Evolutionary conservation across 306 rosid species (phyloP).

Genomic region (Bauhinia variegata): DNA sequence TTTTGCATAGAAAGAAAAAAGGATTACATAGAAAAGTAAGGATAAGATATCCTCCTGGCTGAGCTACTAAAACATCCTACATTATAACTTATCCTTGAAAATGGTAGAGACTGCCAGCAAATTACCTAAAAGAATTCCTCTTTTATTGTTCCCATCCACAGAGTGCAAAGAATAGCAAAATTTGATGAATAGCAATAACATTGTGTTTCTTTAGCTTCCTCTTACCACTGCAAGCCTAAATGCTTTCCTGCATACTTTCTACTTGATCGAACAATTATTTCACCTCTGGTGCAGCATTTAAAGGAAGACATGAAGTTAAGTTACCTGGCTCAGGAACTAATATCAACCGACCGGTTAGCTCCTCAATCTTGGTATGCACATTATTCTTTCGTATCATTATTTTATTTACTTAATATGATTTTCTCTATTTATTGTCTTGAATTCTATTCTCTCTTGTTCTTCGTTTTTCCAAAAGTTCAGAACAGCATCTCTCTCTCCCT

Average conservation of each 20-base stretch:
- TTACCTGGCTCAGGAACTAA: constrained; percentile 89
- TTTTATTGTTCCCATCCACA: constrained; percentile 22
- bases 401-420: constrained; percentile 7
- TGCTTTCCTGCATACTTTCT: constrained; percentile 11
- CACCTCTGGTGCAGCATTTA: constrained; percentile 75
- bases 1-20: too few relatives aligned
- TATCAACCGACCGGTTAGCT: constrained; percentile 91
- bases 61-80: too few relatives aligned
- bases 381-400: constrained; percentile 46
- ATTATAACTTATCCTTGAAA: not conserved
- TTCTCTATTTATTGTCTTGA: not conserved
- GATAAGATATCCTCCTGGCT: too few relatives aligned
- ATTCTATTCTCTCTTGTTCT: constrained; percentile 7
- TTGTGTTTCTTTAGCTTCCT: constrained; percentile 20
- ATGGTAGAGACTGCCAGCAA: constrained; percentile 19
- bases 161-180: constrained; percentile 5
- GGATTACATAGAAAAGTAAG: too few relatives aligned
- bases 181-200: constrained; percentile 1
- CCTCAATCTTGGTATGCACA: constrained; percentile 92
- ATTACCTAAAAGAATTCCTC: constrained; percentile 13
- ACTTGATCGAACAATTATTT: constrained; percentile 37
- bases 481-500: not conserved
- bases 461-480: constrained; percentile 13
- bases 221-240: constrained; percentile 23
- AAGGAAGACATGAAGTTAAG: constrained; percentile 98